These are phyloP conservation scores for Pythium utonaiense DNA, from an alignment of 352 stramenopile genomes.

Conservation along the genomic window DNA sequence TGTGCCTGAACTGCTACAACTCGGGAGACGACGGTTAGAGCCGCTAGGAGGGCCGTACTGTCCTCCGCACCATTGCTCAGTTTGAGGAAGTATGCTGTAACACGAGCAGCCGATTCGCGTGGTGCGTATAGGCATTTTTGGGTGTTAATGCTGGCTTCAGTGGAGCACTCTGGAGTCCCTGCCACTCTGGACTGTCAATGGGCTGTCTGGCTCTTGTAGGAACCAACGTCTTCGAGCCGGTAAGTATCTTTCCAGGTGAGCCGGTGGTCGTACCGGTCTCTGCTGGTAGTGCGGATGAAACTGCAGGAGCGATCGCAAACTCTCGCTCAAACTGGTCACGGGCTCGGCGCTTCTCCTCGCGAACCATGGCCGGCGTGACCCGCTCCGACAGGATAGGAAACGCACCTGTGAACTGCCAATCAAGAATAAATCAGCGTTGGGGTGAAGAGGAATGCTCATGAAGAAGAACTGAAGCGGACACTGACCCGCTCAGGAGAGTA, in stretches of 20 bases:
- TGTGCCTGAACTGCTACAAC: constrained; percentile 80
- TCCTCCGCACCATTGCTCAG: too few species aligned
- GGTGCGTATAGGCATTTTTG: constrained; percentile 42
- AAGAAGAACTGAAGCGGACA: too few species aligned
- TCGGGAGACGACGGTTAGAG: constrained; percentile 55
- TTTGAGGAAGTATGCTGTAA: constrained; percentile 19
- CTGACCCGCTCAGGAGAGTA: constrained; percentile 49
- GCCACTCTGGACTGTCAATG: constrained; percentile 2
- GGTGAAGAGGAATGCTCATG: too few species aligned
- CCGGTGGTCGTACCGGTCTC: neutral
- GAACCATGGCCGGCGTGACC: constrained; percentile 14
- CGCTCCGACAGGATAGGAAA: constrained; percentile 40
- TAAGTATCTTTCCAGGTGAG: neutral
- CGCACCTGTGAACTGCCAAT: constrained; percentile 38
- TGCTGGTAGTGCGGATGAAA: neutral
- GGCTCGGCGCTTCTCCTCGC: constrained; percentile 11
- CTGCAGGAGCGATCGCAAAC: constrained; percentile 19
- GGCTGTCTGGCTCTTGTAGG: neutral
- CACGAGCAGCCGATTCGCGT: constrained; percentile 35
- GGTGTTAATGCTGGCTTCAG: constrained; percentile 40
- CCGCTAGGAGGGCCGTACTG: too few species aligned
- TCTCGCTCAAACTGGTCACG: constrained; percentile 15
- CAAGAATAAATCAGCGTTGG: neutral
- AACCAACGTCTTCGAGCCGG: neutral
- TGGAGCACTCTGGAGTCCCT: constrained; percentile 22